phyloP scores from a whole-genome alignment of 2,329 filamentous ascomycete species.

The Lecanoromycetidae sp. region DNA sequence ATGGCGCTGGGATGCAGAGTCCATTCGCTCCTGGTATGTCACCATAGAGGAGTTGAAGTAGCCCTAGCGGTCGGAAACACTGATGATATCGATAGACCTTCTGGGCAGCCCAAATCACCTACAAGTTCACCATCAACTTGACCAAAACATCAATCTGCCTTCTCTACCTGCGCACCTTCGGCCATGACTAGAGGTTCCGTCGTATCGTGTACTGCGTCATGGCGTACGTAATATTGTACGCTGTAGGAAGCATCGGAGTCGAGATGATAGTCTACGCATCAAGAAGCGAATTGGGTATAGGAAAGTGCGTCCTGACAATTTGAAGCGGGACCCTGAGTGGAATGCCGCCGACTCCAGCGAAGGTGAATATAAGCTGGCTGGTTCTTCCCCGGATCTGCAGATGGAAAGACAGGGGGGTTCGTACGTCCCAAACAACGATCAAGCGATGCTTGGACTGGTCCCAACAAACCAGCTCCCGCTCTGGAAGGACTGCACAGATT shows the following conservation, averaged over 20 bases:
- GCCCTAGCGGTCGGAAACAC: slow-evolving; percentile 49
- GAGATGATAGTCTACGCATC: no score
- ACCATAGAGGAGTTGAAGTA: slow-evolving; percentile 43
- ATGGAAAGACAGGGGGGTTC: no score
- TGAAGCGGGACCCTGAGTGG: no score
- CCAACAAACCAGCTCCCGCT: no score
- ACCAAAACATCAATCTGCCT: slow-evolving; percentile 43
- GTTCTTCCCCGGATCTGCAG: no score
- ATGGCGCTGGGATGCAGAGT: slow-evolving; percentile 34
- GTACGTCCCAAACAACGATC: no score
- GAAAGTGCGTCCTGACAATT: no score
- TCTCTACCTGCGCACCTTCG: slow-evolving; percentile 44
- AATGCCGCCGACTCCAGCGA: no score
- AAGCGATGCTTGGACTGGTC: no score
- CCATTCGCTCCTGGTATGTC: slow-evolving; percentile 44
- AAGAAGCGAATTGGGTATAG: neutral
- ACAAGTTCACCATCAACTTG: slow-evolving; percentile 43
- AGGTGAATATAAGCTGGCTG: no score
- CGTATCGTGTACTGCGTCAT: slow-evolving; percentile 33
- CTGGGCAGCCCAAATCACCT: slow-evolving; percentile 41
- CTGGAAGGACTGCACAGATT: no score
- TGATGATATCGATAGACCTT: slow-evolving; percentile 36
- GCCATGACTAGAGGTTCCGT: slow-evolving; percentile 32
- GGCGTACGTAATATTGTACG: slow-evolving; percentile 35
- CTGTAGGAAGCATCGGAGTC: slow-evolving; percentile 34